phyloP scores from a whole-genome alignment of 2,329 filamentous ascomycete genomes.

The Tetracladium maxilliforme region DNA sequence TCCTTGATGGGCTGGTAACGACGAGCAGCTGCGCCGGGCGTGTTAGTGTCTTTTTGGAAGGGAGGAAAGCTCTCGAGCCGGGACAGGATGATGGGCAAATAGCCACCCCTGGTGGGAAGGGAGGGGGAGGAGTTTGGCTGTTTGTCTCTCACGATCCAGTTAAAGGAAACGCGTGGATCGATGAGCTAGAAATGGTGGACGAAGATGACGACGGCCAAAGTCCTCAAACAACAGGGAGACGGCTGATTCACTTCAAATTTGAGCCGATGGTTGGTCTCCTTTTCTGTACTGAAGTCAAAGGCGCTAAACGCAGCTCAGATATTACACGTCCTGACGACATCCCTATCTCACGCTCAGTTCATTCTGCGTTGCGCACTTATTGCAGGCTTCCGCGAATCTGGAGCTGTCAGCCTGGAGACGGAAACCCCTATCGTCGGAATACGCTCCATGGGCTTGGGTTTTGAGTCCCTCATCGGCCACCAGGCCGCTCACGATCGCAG shows the following conservation, averaged over 20 bases:
- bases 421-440: constrained; percentile 68
- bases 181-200: constrained; percentile 10
- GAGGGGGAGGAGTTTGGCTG: constrained; percentile 70
- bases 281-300: constrained; percentile 1
- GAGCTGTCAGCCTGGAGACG: constrained; percentile 52
- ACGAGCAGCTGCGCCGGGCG: constrained; percentile 88
- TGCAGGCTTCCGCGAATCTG: constrained; percentile 82
- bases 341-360: constrained; percentile 57
- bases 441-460: constrained; percentile 64
- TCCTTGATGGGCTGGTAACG: constrained; percentile 61
- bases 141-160: constrained; percentile 77
- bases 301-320: constrained; percentile 39
- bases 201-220: constrained; percentile 20
- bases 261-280: constrained; percentile 68
- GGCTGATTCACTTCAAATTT: constrained; percentile 74
- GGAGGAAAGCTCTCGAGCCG: constrained; percentile 27
- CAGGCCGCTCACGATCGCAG: constrained; percentile 16
- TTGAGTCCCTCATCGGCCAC: constrained; percentile 66
- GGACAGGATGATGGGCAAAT: constrained; percentile 9
- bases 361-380: constrained; percentile 62
- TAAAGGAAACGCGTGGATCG: constrained; percentile 9
- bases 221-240: constrained; percentile 16
- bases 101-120: constrained; percentile 68
- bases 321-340: constrained; percentile 72
- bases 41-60: constrained; percentile 79